phyloP scores from a whole-genome alignment of 805 yeast genomes.

The Torulaspora franciscae region DNA sequence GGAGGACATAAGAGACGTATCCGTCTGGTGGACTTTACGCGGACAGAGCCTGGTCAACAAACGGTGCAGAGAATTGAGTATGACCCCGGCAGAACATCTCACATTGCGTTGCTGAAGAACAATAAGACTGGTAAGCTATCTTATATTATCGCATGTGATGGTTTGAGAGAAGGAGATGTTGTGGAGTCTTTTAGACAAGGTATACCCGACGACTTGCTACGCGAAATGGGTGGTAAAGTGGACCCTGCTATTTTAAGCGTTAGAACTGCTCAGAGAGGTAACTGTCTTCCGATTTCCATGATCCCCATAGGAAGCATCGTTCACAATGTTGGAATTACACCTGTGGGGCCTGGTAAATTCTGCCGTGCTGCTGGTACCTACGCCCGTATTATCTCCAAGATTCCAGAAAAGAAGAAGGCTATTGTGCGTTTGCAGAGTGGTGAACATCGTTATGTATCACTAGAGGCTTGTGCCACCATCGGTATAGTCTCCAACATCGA shows the following conservation, averaged over 20 bases:
- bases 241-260: conserved; percentile 90
- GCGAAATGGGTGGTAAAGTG: conserved; percentile 83
- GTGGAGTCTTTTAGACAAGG: conserved; percentile 90
- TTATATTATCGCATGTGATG: conserved; percentile 87
- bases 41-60: conserved; percentile 66
- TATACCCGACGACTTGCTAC: conserved; percentile 65
- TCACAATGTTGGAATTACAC: conserved; percentile 78
- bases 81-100: conserved; percentile 92
- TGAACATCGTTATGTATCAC: conserved; percentile 83
- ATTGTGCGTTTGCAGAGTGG: conserved; percentile 82
- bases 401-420: conserved; percentile 65
- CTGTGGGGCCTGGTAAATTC: conserved; percentile 75
- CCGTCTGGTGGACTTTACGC: conserved; percentile 71
- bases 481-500: conserved; percentile 92
- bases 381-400: conserved; percentile 79
- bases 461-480: conserved; percentile 87
- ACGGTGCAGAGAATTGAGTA: conserved; percentile 84
- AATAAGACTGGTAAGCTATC: conserved; percentile 55
- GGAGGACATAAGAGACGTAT: conserved; percentile 93
- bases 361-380: conserved; percentile 94
- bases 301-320: conserved; percentile 91
- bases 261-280: conserved; percentile 85
- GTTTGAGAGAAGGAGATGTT: conserved; percentile 85
- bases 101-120: conserved; percentile 79
- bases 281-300: conserved; percentile 88